Evolutionary conservation across 2,329 filamentous ascomycete genomes (phyloP).

Genomic region (Claviceps pusilla): DNA sequence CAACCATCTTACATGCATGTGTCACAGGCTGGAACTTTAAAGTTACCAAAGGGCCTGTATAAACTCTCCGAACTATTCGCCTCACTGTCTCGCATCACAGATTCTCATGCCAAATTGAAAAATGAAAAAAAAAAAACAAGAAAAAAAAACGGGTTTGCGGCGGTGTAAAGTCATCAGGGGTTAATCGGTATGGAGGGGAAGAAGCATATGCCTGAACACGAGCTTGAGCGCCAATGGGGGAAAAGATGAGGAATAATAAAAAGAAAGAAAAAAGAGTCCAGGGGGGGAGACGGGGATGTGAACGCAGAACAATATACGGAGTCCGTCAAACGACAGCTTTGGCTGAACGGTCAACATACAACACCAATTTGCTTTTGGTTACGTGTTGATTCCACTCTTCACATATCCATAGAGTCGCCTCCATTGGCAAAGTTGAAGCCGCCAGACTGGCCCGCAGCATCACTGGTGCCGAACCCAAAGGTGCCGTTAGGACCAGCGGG

Average conservation of each 20-base stretch:
- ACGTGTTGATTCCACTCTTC: conserved; percentile 16
- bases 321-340: background rate
- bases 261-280: no score
- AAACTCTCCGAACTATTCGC: conserved; percentile 11
- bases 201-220: conserved; percentile 11
- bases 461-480: conserved; percentile 64
- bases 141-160: conserved; percentile 10
- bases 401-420: conserved; percentile 52
- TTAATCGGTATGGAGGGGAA: conserved; percentile 2
- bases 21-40: conserved; percentile 47
- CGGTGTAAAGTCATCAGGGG: conserved; percentile 18
- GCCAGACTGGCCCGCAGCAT: conserved; percentile 43
- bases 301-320: conserved; percentile 3
- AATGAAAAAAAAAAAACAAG: no score
- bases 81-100: conserved; percentile 13
- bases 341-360: background rate
- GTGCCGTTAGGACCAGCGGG: conserved; percentile 52
- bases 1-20: conserved; percentile 10
- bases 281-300: conserved; percentile 2
- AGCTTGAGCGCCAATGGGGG: conserved; percentile 8
- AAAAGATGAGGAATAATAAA: background rate
- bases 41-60: conserved; percentile 43
- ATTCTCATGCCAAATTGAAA: conserved; percentile 20
- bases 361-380: background rate
- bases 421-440: conserved; percentile 88